Conservation (phyloP, 2,329 filamentous ascomycete genomes). For the Orbilia quercus region DNA sequence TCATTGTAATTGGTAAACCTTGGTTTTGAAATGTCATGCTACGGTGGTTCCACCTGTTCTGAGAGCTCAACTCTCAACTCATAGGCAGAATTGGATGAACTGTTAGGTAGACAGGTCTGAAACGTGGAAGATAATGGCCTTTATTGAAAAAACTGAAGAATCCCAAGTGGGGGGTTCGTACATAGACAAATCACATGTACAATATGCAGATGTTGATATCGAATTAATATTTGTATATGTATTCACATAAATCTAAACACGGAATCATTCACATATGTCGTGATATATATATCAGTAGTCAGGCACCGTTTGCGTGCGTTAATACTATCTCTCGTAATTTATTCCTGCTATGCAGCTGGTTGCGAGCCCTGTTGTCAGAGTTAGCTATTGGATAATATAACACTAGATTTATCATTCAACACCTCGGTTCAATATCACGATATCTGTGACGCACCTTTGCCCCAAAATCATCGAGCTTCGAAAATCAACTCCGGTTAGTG, state of each 20-base stretch:
- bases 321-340: neutral
- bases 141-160: constrained; percentile 23
- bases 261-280: too few relatives aligned
- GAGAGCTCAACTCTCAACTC: constrained; percentile 8
- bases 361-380: too few relatives aligned
- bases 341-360: too few relatives aligned
- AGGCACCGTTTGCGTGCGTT: neutral
- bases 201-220: neutral
- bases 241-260: neutral
- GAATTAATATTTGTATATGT: neutral
- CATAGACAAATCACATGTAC: neutral
- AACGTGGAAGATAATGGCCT: neutral
- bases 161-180: constrained; percentile 18
- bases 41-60: constrained; percentile 20
- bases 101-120: constrained; percentile 11
- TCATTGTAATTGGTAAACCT: constrained; percentile 10
- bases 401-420: too few relatives aligned
- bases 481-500: too few relatives aligned
- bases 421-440: too few relatives aligned
- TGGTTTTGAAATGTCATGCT: too few relatives aligned
- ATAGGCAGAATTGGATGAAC: constrained; percentile 41
- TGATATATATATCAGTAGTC: neutral
- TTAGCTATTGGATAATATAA: too few relatives aligned
- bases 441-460: too few relatives aligned
- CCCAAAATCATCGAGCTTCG: too few relatives aligned